Base-by-base conservation (phyloP, 2,329 filamentous ascomycete genomes). In the Pseudogymnoascus sp. region DNA sequence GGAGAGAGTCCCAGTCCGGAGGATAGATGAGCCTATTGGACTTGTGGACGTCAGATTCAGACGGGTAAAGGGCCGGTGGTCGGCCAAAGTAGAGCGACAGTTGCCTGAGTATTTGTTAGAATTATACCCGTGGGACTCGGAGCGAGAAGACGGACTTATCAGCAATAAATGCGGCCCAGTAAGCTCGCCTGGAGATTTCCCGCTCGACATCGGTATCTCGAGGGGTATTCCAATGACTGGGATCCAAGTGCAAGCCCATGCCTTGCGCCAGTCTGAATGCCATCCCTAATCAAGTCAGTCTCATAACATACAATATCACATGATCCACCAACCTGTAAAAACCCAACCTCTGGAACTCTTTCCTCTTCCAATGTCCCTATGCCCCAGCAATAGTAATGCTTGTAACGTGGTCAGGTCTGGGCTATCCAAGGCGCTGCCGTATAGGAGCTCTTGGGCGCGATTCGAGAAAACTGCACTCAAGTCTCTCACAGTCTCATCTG, bases 191-290 rank as follows among this genome's bases (percentile, higher is more conserved):
- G 3, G 78, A 67, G 14, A 81, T 76, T 63, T 81, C 78, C n/a
- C 76, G 73, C 28, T 80, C 78, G 1, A 75, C 69, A 37, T 69
- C 65, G 16, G 71, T 70, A 37, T 77, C 75, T 4, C 70, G 69
- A 6, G 73, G 71, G 20, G 72, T 70, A 47, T 75, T 73, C 78
- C 78, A 80, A 64, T 80, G 80, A 58, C 72, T 78, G 0, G 78
- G 78, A 58, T 81, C 78, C 0, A 81, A 72, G 64, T 81, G 78
- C 14, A 81, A 71, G 1, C 78, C 78, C 78, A 81, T 81, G 64
- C 79, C 78, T 58, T 80, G 77, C 0, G 77, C 75, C 12, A 81
- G 70, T 4, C 78, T 74, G 64, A 79, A 81, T 7, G 78, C 77
- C 77, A 81, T 80, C 32, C 47, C 47, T 54, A 54, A 32, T 20